Evolutionary conservation across 768 basidiomycete genomes (phyloP).

Genomic region (Agrocybe pediades): DNA sequence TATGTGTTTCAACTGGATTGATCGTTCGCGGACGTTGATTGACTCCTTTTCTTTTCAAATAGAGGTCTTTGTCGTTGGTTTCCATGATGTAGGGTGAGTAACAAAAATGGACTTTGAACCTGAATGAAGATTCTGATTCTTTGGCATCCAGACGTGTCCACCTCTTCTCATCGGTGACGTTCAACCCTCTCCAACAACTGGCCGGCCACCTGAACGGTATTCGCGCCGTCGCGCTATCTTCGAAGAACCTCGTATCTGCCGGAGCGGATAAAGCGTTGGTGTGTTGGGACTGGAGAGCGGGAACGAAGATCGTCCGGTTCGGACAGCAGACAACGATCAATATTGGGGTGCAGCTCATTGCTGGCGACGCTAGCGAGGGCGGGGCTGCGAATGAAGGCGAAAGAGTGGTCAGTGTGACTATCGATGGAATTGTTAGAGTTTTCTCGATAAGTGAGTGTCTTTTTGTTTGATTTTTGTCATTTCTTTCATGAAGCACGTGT

Average conservation of each 20-base stretch:
- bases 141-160: constrained; percentile 71
- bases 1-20: constrained; percentile 24
- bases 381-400: constrained; percentile 60
- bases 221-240: constrained; percentile 84
- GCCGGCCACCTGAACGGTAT: constrained; percentile 89
- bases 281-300: constrained; percentile 90
- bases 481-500: background rate
- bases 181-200: constrained; percentile 80
- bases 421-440: constrained; percentile 88
- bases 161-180: constrained; percentile 84
- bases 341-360: constrained; percentile 85
- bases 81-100: constrained; percentile 86
- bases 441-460: constrained; percentile 81
- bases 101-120: background rate
- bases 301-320: constrained; percentile 86
- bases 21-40: background rate
- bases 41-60: background rate
- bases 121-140: background rate
- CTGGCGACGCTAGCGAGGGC: constrained; percentile 36
- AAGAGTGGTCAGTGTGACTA: constrained; percentile 86
- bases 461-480: background rate
- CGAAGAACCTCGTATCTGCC: constrained; percentile 84
- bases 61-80: constrained; percentile 92
- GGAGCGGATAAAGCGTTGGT: constrained; percentile 76
- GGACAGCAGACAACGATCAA: constrained; percentile 93